Conservation (phyloP, 805 yeast genomes). For the Priceomyces castillae region DNA sequence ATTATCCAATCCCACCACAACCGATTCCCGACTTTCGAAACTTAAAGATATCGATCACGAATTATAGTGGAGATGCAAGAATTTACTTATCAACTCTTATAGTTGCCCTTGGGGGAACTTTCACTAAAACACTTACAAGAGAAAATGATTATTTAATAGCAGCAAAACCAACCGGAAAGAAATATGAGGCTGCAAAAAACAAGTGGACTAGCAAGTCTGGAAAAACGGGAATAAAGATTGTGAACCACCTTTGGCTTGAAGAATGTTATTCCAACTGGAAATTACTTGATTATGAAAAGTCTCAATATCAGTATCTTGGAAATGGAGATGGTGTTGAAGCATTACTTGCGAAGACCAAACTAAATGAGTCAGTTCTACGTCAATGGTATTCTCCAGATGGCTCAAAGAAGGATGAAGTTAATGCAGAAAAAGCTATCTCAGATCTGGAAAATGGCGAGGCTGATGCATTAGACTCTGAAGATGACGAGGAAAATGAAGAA, state of each 20-base stretch:
- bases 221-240: slow-evolving; percentile 42
- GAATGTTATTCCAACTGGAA: slow-evolving; percentile 67
- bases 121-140: slow-evolving; percentile 62
- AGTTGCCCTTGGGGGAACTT: slow-evolving; percentile 68
- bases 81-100: slow-evolving; percentile 64
- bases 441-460: background rate
- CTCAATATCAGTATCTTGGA: slow-evolving; percentile 50
- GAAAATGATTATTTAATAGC: slow-evolving; percentile 72
- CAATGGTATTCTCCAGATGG: slow-evolving; percentile 25
- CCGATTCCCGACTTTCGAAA: slow-evolving; percentile 54
- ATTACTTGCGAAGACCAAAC: slow-evolving; percentile 52
- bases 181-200: slow-evolving; percentile 63
- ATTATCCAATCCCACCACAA: slow-evolving; percentile 60
- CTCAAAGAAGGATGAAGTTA: no score
- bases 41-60: slow-evolving; percentile 65
- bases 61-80: slow-evolving; percentile 84
- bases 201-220: slow-evolving; percentile 49
- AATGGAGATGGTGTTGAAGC: slow-evolving; percentile 38
- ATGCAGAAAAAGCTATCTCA: no score
- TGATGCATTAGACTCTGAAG: background rate
- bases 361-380: slow-evolving; percentile 41
- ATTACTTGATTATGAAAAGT: slow-evolving; percentile 41
- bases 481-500: background rate
- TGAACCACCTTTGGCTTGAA: slow-evolving; percentile 88
- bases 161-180: slow-evolving; percentile 65